Percentiles rank a stretch among this genome's conserved stretches.
Conservation (phyloP, 2,329 filamentous ascomycete genomes). For the Aspergillus aculeatus region DNA sequence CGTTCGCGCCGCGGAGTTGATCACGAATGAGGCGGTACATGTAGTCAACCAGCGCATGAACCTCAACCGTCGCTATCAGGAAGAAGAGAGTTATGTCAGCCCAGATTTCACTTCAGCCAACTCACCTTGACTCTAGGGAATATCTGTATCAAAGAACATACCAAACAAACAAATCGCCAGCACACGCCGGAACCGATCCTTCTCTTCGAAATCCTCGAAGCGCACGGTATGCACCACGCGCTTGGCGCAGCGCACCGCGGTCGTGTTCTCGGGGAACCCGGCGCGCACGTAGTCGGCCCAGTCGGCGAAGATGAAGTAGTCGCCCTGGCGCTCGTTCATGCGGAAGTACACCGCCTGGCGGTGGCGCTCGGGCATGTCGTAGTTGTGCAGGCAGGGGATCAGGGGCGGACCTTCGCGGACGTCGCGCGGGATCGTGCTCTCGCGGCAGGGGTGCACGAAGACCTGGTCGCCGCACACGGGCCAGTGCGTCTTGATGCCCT, state of each 20-base stretch:
- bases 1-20: conserved; percentile 20
- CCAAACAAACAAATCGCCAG: conserved; percentile 34
- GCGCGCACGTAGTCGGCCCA: conserved; percentile 17
- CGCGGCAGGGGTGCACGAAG: conserved; percentile 24
- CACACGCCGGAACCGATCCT: conserved; percentile 36
- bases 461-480: conserved; percentile 18
- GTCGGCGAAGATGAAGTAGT: conserved; percentile 40
- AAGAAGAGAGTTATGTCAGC: neutral
- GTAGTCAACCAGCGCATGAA: conserved; percentile 27
- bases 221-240: conserved; percentile 20
- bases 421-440: conserved; percentile 21
- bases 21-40: conserved; percentile 38
- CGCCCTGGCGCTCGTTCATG: conserved; percentile 23
- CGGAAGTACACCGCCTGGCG: conserved; percentile 36
- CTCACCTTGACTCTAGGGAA: too few relatives aligned
- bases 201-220: conserved; percentile 26
- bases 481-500: conserved; percentile 40
- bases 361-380: conserved; percentile 37
- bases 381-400: conserved; percentile 27
- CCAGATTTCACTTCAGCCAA: too few relatives aligned
- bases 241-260: conserved; percentile 24
- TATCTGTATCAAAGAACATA: conserved; percentile 13
- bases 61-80: conserved; percentile 26
- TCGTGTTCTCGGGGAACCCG: conserved; percentile 12
- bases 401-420: conserved; percentile 24